Evolutionary conservation across 768 basidiomycete species (phyloP).

Genomic region (Termitomyces sp.): DNA sequence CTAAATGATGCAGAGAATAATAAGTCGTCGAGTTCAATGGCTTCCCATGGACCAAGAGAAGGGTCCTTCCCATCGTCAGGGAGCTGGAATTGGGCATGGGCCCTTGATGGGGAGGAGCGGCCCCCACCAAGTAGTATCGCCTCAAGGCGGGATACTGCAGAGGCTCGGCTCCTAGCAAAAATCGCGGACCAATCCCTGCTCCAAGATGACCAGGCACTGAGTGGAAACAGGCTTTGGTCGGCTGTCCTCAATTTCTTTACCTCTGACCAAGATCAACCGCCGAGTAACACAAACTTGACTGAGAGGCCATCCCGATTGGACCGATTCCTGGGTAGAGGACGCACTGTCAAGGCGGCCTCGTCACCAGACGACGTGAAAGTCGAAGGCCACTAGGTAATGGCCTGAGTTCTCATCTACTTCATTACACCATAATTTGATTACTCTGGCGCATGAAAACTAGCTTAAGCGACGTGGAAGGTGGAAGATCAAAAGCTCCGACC

Average conservation of each 20-base stretch:
- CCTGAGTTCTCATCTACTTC: background rate
- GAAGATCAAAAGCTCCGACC: background rate
- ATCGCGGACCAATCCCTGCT: constrained; percentile 65
- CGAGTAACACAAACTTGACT: background rate
- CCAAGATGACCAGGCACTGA: constrained; percentile 51
- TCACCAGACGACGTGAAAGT: background rate
- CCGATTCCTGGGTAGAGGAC: constrained; percentile 7
- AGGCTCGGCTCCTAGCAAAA: constrained; percentile 66
- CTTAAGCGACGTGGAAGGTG: background rate
- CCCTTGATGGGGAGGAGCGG: constrained; percentile 66
- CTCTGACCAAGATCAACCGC: constrained; percentile 34
- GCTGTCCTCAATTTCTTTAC: constrained; percentile 61
- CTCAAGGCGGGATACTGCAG: constrained; percentile 79
- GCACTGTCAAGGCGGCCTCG: background rate
- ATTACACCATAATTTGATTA: background rate
- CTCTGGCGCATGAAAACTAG: background rate
- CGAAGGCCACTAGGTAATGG: background rate
- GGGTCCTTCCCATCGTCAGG: constrained; percentile 38
- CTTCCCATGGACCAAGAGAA: constrained; percentile 24
- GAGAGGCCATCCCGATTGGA: constrained; percentile 5
- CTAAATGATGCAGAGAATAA: constrained; percentile 22
- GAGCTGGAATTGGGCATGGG: constrained; percentile 83
- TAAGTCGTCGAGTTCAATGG: constrained; percentile 11
- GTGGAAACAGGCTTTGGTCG: constrained; percentile 70
- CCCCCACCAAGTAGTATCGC: constrained; percentile 93